Conservation (phyloP, 2,329 filamentous ascomycete species). For the Fusarium ambrosium region DNA sequence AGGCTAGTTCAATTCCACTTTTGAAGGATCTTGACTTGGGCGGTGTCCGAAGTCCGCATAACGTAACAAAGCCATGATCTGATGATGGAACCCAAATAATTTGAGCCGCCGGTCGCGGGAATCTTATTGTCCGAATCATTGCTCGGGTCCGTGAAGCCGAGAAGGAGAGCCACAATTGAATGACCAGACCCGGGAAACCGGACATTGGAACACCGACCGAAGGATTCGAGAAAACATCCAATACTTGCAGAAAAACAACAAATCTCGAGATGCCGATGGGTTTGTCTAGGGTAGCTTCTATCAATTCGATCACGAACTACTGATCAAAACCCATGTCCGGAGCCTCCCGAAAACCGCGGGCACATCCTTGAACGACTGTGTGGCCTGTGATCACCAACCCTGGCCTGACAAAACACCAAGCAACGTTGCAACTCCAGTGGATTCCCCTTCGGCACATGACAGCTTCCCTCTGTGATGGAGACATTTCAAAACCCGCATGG, state of each 20-base stretch:
- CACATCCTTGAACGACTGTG: background rate
- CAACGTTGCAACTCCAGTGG: constrained; percentile 37
- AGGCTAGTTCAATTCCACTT: background rate
- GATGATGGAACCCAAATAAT: background rate
- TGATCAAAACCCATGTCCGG: constrained; percentile 7
- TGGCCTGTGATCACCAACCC: constrained; percentile 5
- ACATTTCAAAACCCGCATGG: background rate
- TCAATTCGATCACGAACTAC: background rate
- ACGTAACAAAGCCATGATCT: background rate
- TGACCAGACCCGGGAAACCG: background rate
- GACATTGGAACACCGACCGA: background rate
- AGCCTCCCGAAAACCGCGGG: background rate
- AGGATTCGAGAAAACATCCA: background rate
- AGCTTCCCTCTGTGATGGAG: constrained; percentile 10
- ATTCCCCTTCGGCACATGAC: constrained; percentile 27
- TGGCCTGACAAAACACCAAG: constrained; percentile 24
- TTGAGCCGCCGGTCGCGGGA: background rate
- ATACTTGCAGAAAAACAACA: background rate
- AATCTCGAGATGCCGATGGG: background rate
- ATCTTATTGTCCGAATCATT: background rate
- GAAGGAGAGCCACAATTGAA: background rate
- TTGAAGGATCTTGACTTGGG: background rate
- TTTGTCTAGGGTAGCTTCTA: constrained; percentile 25
- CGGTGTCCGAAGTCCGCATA: background rate
- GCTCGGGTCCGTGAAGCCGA: background rate